Evolutionary conservation across 768 basidiomycete genomes (phyloP), one percentile per base, ranked within the genome.

Genomic region (Neoboletus subvelutipes): DNA sequence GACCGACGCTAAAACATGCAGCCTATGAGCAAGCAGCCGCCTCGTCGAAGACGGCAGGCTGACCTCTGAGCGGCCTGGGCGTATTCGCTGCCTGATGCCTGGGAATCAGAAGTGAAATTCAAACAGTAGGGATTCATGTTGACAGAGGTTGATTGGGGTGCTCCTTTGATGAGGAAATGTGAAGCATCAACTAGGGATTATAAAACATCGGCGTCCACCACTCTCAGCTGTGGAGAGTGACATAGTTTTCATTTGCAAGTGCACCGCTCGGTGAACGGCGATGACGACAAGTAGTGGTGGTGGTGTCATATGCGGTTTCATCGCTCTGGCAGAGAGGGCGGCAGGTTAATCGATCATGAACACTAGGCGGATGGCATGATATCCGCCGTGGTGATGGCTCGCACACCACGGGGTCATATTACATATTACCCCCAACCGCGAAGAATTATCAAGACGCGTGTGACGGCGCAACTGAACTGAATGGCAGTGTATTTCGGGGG

Each of bases 391-490:
- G 61, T 66, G 66, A 67, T 56, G 65, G 56, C 42, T 65, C 55
- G 43, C 64, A 28, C 45, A 55, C 57, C 67, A 67, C 64, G 64
- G 62, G 64, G 56, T 28, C 51, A 47, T 67, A 67, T 67, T 67
- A 67, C 66, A 67, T 67, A 67, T 69, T 64, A 57, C 37, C 18
- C 58, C 58, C 45, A 33, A 48, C 64, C 57, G 67, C 66, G 67
- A 59, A 65, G 61, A 57, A 2, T 42, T 65, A 52, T 57, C 52
- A 50, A 37, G 36, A 34, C 54, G 61, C 64, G 64, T 67, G 66
- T 63, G 34, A 63, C 34, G 58, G 61, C 64, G 66, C 61, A 68
- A 59, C 57, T 56, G 60, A 49, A 51, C 58, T 54, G 45, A 56
- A 45, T 49, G 49, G 61, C 66, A 50, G 61, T 54, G 61, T 47